Base-by-base conservation (phyloP, 1,139 yeast genomes). In the Taphrina flavorubra region DNA sequence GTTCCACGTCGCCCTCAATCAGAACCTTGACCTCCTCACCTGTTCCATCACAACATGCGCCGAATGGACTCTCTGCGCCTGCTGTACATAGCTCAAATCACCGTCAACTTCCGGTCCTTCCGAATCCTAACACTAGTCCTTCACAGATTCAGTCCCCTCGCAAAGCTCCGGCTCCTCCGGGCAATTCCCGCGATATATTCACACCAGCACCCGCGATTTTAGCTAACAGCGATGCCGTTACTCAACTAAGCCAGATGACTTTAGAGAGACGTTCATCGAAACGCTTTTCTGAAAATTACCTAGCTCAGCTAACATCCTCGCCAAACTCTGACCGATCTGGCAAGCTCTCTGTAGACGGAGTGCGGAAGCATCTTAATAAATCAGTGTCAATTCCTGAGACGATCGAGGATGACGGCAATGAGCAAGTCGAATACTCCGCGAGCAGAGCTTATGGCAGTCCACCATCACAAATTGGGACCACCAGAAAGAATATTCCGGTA, bases 241-340 rank as follows among this genome's bases (percentile, higher is more conserved):
- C 61, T 18, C 67, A 63, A 18, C 39, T 63, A 34, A 55, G 59
- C 36, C 60, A 63, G 16, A 56, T 63, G 39, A 56, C 55, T 13
- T 59, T 63, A 0, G 67, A 63, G 36, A 49, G 67, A 25, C 47
- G 67, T 4, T 63, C 67, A 14, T 63, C 67, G 16, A 63, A 63
- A 46, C 60, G 67, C 13, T 63, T 63, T 39, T 63, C 67, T 16
- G 67, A 63, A 49, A 63, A 63, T 16, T 63, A 63, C 31, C 61
- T 63, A 10, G 67, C 67, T 0, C 61, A 53, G 31, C 39, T 63
- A 37, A 63, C 61, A 8, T 63, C 67, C 34, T 63, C 67, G 8
- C 67, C 67, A 14, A 46, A 37, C 1, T 42, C 53, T 25, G 67
- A 55, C 25, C 53, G 67, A 16, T 16, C 42, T 8, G 51, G 62